A percentile compares a stretch with the other conserved stretches of the same genome.
These are phyloP conservation scores for Fraxinus ornus DNA, from an alignment of 305 asterid genomes.

Conservation along the genomic window DNA sequence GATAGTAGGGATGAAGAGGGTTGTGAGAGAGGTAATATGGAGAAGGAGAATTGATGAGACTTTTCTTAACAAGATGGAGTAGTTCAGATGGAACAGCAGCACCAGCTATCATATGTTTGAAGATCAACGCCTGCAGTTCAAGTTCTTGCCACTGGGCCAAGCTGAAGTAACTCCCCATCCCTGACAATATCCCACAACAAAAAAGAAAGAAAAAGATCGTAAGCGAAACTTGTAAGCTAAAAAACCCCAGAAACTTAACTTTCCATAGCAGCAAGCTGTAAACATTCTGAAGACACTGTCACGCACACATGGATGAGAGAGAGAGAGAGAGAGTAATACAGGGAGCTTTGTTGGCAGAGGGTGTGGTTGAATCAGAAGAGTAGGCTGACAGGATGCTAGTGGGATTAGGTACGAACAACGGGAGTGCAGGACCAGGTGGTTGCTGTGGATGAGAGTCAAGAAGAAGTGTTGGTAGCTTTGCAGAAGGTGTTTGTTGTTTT, in stretches of 20 bases:
- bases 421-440: slow-evolving; percentile 34
- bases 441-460: slow-evolving; percentile 30
- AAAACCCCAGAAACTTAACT: slow-evolving; percentile 2
- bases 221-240: slow-evolving; percentile 21
- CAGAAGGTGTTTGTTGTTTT: slow-evolving; percentile 32
- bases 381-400: slow-evolving; percentile 49
- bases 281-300: not conserved
- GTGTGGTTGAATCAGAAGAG: slow-evolving; percentile 41
- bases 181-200: slow-evolving; percentile 29
- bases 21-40: slow-evolving; percentile 31
- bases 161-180: slow-evolving; percentile 74
- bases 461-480: slow-evolving; percentile 50
- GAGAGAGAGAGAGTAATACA: slow-evolving; percentile 29
- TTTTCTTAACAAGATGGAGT: slow-evolving; percentile 71
- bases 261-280: slow-evolving; percentile 5
- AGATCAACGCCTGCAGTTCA: slow-evolving; percentile 80
- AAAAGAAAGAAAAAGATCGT: not conserved
- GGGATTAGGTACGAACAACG: slow-evolving; percentile 66
- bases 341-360: slow-evolving; percentile 43
- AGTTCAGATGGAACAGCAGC: slow-evolving; percentile 72
- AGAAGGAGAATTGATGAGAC: slow-evolving; percentile 43
- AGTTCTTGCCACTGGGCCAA: slow-evolving; percentile 87
- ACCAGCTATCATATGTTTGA: slow-evolving; percentile 75
- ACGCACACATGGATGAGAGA: not conserved
- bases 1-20: slow-evolving; percentile 45